Conservation (phyloP, 345 rosid genomes). For the Crucihimalaya himalaica region DNA sequence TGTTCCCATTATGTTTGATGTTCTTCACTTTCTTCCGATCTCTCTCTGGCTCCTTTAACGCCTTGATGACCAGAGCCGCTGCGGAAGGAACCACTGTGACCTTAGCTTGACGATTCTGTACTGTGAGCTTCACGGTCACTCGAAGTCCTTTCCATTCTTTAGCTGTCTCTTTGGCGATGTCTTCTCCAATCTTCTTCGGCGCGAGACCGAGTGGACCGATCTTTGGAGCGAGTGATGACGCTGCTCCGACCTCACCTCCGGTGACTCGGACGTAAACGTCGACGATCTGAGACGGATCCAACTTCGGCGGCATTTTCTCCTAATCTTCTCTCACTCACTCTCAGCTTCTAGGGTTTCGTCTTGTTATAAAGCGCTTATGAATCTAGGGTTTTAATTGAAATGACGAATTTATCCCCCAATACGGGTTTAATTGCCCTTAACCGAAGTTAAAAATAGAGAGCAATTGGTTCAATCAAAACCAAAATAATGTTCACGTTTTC, state of each 20-base stretch:
- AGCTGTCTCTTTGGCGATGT: slow-evolving; percentile 70
- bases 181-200: slow-evolving; percentile 83
- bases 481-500: neutral
- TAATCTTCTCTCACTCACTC: neutral
- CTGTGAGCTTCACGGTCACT: slow-evolving; percentile 69
- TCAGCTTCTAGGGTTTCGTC: slow-evolving; percentile 30
- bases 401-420: slow-evolving; percentile 1
- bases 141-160: slow-evolving; percentile 74
- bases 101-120: slow-evolving; percentile 70
- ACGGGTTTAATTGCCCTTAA: neutral
- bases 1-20: slow-evolving; percentile 51
- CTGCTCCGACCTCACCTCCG: slow-evolving; percentile 73
- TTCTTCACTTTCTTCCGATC: slow-evolving; percentile 59
- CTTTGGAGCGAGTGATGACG: slow-evolving; percentile 69
- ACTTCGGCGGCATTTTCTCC: slow-evolving; percentile 63
- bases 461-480: no score
- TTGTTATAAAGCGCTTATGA: neutral
- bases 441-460: neutral
- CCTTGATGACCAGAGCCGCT: slow-evolving; percentile 64
- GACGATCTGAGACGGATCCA: slow-evolving; percentile 64
- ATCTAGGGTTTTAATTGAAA: neutral
- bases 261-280: slow-evolving; percentile 71
- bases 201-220: slow-evolving; percentile 79
- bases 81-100: slow-evolving; percentile 68
- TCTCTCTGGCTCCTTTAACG: slow-evolving; percentile 62